Percentiles rank a stretch among this genome's conserved stretches.
Conservation (phyloP, 257 asterid genomes). For the Apocynum venetum region DNA sequence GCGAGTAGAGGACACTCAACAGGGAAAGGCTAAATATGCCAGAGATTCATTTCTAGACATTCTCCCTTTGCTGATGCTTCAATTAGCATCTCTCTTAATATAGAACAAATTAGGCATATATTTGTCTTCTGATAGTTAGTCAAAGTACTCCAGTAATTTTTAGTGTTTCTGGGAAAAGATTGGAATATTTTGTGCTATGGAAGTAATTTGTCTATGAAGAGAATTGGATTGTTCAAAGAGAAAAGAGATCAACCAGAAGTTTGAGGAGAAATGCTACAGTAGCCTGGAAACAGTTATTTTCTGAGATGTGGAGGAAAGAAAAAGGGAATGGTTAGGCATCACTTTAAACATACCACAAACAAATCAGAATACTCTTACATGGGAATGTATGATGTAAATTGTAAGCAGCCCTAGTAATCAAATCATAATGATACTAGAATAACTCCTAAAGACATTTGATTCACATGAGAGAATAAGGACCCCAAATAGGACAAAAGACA, state of each 20-base stretch:
- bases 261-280: neutral
- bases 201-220: neutral
- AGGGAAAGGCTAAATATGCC: no score
- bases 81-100: neutral
- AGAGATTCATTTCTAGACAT: no score
- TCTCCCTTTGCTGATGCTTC: no score
- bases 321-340: neutral
- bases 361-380: neutral
- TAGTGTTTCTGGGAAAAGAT: neutral
- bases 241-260: neutral
- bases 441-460: neutral
- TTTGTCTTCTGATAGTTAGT: neutral
- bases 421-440: neutral
- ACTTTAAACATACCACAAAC: neutral
- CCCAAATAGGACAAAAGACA: neutral
- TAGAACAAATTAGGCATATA: neutral
- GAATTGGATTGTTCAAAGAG: neutral
- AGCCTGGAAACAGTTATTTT: neutral
- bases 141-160: neutral
- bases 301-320: neutral
- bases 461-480: neutral
- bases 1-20: neutral
- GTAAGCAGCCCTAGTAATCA: neutral
- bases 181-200: neutral
- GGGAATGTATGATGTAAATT: neutral